A percentile compares a stretch with the other conserved stretches of the same genome.
Conservation (phyloP, 192 early-diverging fungal species). For the Phlyctochytrium arcticum region DNA sequence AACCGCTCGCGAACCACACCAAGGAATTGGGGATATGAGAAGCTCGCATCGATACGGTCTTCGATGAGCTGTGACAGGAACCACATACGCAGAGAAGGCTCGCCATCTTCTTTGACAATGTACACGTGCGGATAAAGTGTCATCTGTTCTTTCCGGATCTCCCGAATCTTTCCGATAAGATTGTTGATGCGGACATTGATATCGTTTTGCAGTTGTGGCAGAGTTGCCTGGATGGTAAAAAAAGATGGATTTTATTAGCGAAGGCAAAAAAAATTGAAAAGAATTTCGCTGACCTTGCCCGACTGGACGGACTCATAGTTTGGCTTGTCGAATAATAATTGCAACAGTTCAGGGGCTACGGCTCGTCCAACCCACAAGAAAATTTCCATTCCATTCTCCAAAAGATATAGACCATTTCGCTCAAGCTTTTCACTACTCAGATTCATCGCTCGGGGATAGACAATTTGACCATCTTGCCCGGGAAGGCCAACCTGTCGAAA, state of each 20-base stretch:
- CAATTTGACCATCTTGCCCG: constrained; percentile 52
- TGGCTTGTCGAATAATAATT: constrained; percentile 71
- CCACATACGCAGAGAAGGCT: constrained; percentile 73
- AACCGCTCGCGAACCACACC: constrained; percentile 28
- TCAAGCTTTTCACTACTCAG: constrained; percentile 81
- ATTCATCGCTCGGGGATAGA: constrained; percentile 75
- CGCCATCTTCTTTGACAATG: constrained; percentile 90
- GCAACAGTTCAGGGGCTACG: constrained; percentile 68
- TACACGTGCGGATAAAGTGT: constrained; percentile 72
- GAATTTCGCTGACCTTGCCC: constrained; percentile 64
- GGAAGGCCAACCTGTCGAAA: constrained; percentile 20
- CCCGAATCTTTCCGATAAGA: constrained; percentile 70
- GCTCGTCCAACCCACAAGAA: constrained; percentile 87
- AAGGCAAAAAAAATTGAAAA: not conserved
- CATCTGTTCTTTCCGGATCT: constrained; percentile 55
- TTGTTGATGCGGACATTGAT: constrained; percentile 69
- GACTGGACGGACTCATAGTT: constrained; percentile 71
- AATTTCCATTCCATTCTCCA: constrained; percentile 77
- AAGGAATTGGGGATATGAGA: constrained; percentile 53
- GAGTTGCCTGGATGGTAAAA: constrained; percentile 48
- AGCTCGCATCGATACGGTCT: constrained; percentile 70
- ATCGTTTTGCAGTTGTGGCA: constrained; percentile 65
- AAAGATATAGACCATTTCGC: constrained; percentile 79
- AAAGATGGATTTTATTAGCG: not conserved
- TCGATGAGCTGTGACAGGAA: constrained; percentile 88